phyloP scores from a whole-genome alignment of 139 green algal species.

The Dunaliella primolecta region DNA sequence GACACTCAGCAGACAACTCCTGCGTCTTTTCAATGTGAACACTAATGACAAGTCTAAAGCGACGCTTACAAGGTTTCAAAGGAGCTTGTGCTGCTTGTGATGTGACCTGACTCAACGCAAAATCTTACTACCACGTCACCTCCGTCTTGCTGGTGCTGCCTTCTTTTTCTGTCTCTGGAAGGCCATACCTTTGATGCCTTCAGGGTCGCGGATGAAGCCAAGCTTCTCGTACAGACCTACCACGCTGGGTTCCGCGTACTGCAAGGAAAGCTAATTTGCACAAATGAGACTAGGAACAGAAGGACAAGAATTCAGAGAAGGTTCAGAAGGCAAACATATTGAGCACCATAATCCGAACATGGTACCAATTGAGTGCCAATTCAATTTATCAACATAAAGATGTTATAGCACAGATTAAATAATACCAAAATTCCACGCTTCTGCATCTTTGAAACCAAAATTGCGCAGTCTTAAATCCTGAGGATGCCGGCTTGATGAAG shows the following conservation, averaged over 20 bases:
- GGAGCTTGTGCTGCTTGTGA: not conserved
- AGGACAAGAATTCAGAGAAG: not conserved
- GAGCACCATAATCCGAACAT: too few relatives aligned
- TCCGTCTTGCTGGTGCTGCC: not conserved
- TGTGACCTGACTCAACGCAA: not conserved
- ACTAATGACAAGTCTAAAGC: not conserved
- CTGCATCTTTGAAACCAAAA: too few relatives aligned
- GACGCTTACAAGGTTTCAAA: not conserved
- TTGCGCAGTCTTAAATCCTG: too few relatives aligned
- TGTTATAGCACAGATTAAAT: too few relatives aligned
- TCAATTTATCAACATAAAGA: too few relatives aligned
- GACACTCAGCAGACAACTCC: too few relatives aligned
- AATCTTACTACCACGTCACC: not conserved
- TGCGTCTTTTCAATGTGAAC: not conserved
- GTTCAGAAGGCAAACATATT: not conserved
- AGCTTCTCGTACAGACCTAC: slow-evolving; percentile 82
- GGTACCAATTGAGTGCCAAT: too few relatives aligned
- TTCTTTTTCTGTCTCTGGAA: slow-evolving; percentile 57
- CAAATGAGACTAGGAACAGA: too few relatives aligned
- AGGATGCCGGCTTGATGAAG: too few relatives aligned
- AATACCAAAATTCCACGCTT: too few relatives aligned
- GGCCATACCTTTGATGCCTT: slow-evolving; percentile 74
- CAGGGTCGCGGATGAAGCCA: slow-evolving; percentile 71
- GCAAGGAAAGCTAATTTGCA: too few relatives aligned
- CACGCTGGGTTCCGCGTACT: slow-evolving; percentile 50